Percentiles rank a stretch among this genome's conserved stretches.
These are phyloP conservation scores for Kodamaea lidongshanica DNA, from an alignment of 805 yeast species.

Conservation along the genomic window DNA sequence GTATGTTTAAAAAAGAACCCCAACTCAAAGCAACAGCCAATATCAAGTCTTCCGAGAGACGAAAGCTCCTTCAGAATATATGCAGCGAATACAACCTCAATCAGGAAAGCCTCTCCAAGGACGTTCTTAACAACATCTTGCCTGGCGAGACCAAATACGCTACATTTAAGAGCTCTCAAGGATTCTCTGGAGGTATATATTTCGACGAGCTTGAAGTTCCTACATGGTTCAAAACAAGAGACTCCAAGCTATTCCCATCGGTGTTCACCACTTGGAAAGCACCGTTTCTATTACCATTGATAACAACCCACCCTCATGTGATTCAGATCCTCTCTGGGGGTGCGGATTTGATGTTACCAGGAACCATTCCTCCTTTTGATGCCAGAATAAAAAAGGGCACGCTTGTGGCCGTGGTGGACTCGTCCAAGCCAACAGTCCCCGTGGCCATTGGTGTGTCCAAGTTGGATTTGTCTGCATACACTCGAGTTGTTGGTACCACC, in stretches of 20 bases:
- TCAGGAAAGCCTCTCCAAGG: conserved; percentile 34
- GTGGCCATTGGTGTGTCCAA: conserved; percentile 67
- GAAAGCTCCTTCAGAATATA: conserved; percentile 43
- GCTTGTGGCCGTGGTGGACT: conserved; percentile 66
- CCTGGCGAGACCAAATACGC: conserved; percentile 58
- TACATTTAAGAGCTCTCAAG: conserved; percentile 49
- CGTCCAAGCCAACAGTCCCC: conserved; percentile 52
- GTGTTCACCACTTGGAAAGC: conserved; percentile 65
- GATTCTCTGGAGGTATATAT: conserved; percentile 55
- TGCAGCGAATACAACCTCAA: conserved; percentile 38
- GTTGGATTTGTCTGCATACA: conserved; percentile 39
- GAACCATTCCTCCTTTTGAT: conserved; percentile 59
- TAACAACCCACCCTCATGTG: conserved; percentile 69
- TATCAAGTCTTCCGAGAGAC: conserved; percentile 75
- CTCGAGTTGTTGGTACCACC: conserved; percentile 49
- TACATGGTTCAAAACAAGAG: conserved; percentile 61
- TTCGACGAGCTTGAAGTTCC: conserved; percentile 62
- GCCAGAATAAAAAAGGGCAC: conserved; percentile 41
- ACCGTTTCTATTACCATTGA: conserved; percentile 59
- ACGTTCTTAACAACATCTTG: conserved; percentile 35
- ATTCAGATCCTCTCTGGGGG: conserved; percentile 67
- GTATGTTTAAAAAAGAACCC: conserved; percentile 22
- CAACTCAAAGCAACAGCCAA: conserved; percentile 70
- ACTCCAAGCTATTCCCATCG: conserved; percentile 59
- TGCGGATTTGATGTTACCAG: conserved; percentile 77